Base-by-base conservation (phyloP, 2,329 filamentous ascomycete genomes). In the Paramyrothecium roridum region DNA sequence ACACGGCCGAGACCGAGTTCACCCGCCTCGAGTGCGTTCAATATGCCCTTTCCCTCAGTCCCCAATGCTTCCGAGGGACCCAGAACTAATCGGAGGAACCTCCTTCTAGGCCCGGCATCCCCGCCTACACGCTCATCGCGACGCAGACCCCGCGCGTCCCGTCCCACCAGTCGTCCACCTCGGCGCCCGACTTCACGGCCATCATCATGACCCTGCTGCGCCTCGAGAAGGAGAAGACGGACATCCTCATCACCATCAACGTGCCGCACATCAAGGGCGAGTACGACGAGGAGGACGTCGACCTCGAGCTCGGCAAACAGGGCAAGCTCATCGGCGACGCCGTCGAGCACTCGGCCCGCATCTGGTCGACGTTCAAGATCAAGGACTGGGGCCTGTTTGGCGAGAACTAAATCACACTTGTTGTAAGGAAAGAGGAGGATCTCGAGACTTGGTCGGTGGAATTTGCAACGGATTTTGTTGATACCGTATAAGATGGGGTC, bases 221-320 rank as follows among this genome's bases (percentile, higher is more conserved):
- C 17, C 79, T 98, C 49, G 87, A 87, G 71, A 81, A 83, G 64
- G 81, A 92, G 67, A 79, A 78, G 55, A 93, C 93, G 1, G 93
- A 98, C 72, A 76, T 98, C 43, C 76, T 96, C 49, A 85, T 96
- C 59, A 90, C 90, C 45, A 84, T 96, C 67, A 97, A 96, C 72
- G 89, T 96, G 50, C 93, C 93, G 26, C 88, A 95, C 67, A 87
- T 91, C 62, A 80, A 84, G 63, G 87, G 87, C 59, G 84, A 89
- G 70, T 91, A 91, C 68, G 79, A 86, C 63, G 83, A 86, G 70
- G 86, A 88, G 10, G 86, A 91, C 33, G 84, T 93, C 17, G 84
- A 90, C 66, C 73, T 87, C 54, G 80, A 85, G 66, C 72, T 85
- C 55, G 86, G 86, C 17, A 86, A 82, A 67, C 81, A 82, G 65